phyloP scores from a whole-genome alignment of 1,139 yeast genomes.

The Suhomyces chickasaworum region DNA sequence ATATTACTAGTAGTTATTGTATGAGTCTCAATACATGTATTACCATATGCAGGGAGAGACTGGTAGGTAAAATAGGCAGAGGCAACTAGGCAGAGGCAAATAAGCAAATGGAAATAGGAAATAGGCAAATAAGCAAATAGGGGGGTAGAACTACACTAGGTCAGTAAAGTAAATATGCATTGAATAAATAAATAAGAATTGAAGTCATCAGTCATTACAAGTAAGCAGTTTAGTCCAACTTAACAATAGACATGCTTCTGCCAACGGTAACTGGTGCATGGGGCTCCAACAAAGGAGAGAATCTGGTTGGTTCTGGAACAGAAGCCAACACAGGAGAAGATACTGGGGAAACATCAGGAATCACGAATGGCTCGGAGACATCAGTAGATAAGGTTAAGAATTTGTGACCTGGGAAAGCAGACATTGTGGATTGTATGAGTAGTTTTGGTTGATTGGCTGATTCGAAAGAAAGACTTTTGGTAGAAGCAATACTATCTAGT shows the following conservation, averaged over 20 bases:
- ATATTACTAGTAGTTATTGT: too few relatives aligned
- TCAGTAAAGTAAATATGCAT: neutral
- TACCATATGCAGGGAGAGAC: too few relatives aligned
- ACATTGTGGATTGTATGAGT: constrained; percentile 12
- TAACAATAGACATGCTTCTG: constrained; percentile 31
- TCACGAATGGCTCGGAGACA: constrained; percentile 60
- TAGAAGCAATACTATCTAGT: too few relatives aligned
- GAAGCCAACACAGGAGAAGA: constrained; percentile 40
- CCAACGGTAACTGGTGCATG: constrained; percentile 11
- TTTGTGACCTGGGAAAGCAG: constrained; percentile 14
- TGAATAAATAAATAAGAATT: constrained; percentile 3
- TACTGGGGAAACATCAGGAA: constrained; percentile 64
- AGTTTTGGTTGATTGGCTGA: too few relatives aligned
- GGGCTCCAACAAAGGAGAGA: constrained; percentile 19
- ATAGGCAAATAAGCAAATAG: too few relatives aligned
- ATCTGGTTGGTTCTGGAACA: constrained; percentile 12
- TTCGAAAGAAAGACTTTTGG: too few relatives aligned
- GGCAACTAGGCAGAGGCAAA: too few relatives aligned
- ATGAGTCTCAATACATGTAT: too few relatives aligned
- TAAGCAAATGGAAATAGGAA: too few relatives aligned
- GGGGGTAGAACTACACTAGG: too few relatives aligned
- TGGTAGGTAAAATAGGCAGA: too few relatives aligned
- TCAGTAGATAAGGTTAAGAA: constrained; percentile 60
- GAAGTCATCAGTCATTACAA: constrained; percentile 8
- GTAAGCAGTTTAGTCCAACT: constrained; percentile 21